These are phyloP conservation scores for Hagleromyces aurorensis DNA, from an alignment of 805 yeast species.

Conservation along the genomic window DNA sequence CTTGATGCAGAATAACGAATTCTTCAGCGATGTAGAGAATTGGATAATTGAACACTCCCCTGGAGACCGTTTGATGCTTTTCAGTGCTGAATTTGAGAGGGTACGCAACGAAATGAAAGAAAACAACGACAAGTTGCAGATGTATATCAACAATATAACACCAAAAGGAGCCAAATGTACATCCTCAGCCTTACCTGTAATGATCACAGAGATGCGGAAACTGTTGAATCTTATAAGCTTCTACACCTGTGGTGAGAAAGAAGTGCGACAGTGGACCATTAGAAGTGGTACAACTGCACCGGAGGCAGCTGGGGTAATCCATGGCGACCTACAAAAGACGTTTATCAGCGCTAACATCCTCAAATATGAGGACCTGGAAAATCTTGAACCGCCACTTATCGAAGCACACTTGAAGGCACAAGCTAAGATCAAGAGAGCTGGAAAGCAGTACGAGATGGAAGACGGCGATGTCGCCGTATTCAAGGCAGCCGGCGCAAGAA, in stretches of 20 bases:
- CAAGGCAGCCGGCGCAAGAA: slow-evolving; percentile 63
- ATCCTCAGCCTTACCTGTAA: slow-evolving; percentile 50
- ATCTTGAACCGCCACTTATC: slow-evolving; percentile 17
- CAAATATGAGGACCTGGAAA: slow-evolving; percentile 51
- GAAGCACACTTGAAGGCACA: slow-evolving; percentile 23
- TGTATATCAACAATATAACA: too few species aligned
- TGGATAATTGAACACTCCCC: slow-evolving; percentile 70
- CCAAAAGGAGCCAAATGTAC: slow-evolving; percentile 25
- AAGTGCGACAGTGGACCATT: slow-evolving; percentile 86
- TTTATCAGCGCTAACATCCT: slow-evolving; percentile 72
- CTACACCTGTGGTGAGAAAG: slow-evolving; percentile 81
- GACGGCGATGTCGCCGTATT: slow-evolving; percentile 78
- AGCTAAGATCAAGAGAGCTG: slow-evolving; percentile 34
- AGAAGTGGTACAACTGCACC: slow-evolving; percentile 71
- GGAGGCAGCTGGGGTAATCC: slow-evolving; percentile 86
- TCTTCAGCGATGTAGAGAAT: slow-evolving; percentile 40
- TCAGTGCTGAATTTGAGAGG: slow-evolving; percentile 51
- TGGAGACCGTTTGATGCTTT: slow-evolving; percentile 58
- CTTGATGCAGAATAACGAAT: slow-evolving; percentile 43
- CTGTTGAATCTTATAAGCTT: slow-evolving; percentile 67
- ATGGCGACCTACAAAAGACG: slow-evolving; percentile 74
- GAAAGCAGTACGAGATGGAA: slow-evolving; percentile 70
- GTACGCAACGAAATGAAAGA: slow-evolving; percentile 27
- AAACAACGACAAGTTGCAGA: slow-evolving; percentile 8
- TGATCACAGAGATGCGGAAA: slow-evolving; percentile 58